Evolutionary conservation across 441 rosid genomes (phyloP).

Genomic region (Brassica balearica): DNA sequence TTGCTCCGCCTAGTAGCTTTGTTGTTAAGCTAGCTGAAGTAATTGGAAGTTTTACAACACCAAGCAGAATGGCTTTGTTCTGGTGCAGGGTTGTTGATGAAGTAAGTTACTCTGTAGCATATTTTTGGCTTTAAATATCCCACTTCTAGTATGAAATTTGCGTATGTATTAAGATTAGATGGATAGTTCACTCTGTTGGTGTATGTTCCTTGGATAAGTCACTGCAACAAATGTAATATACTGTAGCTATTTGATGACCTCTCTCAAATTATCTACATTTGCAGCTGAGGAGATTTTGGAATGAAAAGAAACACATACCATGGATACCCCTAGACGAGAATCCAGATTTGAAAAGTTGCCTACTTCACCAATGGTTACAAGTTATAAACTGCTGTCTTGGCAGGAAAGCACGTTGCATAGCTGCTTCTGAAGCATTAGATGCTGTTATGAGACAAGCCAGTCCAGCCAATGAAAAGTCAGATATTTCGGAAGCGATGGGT

Average conservation of each 20-base stretch:
- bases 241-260: conserved; percentile 38
- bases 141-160: conserved; percentile 11
- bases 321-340: conserved; percentile 73
- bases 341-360: conserved; percentile 90
- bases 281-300: conserved; percentile 89
- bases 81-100: conserved; percentile 86
- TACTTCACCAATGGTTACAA: conserved; percentile 84
- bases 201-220: conserved; percentile 20
- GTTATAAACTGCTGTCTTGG: conserved; percentile 93
- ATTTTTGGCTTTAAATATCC: conserved; percentile 13
- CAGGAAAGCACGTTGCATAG: conserved; percentile 65
- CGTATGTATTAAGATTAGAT: conserved; percentile 12
- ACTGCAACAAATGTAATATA: conserved; percentile 13
- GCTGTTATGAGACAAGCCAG: conserved; percentile 62
- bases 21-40: conserved; percentile 90
- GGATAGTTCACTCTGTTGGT: conserved; percentile 17
- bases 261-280: conserved; percentile 35
- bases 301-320: conserved; percentile 73
- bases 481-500: conserved; percentile 34
- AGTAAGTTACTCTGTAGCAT: conserved; percentile 55
- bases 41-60: conserved; percentile 81
- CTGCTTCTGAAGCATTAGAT: conserved; percentile 76
- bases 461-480: conserved; percentile 53
- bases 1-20: conserved; percentile 82
- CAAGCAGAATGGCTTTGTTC: conserved; percentile 76